These are phyloP conservation scores for Globisporangium uncinulatum DNA, from an alignment of 352 stramenopile genomes.

Conservation along the genomic window DNA sequence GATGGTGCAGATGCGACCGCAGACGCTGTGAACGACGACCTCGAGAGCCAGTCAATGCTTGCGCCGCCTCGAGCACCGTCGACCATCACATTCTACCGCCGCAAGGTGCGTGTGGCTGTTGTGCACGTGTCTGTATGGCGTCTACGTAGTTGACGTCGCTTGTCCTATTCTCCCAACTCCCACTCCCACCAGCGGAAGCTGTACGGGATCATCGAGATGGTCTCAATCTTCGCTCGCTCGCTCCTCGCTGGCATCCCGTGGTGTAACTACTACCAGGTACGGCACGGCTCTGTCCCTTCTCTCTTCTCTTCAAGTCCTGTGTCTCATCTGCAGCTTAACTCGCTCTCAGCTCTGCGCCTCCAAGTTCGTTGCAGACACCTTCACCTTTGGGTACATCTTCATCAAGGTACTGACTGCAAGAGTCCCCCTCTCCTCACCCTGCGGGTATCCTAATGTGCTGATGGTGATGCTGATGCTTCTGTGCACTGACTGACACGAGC, in stretches of 20 bases:
- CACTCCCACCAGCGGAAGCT: constrained; percentile 43
- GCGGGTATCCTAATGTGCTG: no score
- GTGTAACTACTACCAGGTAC: constrained; percentile 70
- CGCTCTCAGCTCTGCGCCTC: constrained; percentile 38
- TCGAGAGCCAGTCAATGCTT: constrained; percentile 9
- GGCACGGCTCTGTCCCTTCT: neutral
- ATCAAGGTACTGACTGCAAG: constrained; percentile 46
- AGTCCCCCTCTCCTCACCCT: no score
- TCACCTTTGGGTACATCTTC: constrained; percentile 73
- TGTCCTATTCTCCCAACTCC: neutral
- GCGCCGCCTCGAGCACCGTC: constrained; percentile 20
- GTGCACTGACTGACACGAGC: neutral
- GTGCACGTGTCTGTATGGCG: neutral
- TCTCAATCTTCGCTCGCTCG: constrained; percentile 62
- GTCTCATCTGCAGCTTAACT: neutral
- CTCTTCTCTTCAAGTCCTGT: neutral
- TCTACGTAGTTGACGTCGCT: neutral
- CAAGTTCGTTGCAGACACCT: constrained; percentile 68
- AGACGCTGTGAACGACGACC: neutral
- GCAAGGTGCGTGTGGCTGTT: constrained; percentile 43
- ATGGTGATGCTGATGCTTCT: neutral
- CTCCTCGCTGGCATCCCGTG: constrained; percentile 56
- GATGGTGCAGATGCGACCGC: neutral
- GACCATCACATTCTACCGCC: constrained; percentile 48
- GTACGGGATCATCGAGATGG: constrained; percentile 71